Evolutionary conservation across 306 rosid species (phyloP).

Genomic region (Neltuma alba): DNA sequence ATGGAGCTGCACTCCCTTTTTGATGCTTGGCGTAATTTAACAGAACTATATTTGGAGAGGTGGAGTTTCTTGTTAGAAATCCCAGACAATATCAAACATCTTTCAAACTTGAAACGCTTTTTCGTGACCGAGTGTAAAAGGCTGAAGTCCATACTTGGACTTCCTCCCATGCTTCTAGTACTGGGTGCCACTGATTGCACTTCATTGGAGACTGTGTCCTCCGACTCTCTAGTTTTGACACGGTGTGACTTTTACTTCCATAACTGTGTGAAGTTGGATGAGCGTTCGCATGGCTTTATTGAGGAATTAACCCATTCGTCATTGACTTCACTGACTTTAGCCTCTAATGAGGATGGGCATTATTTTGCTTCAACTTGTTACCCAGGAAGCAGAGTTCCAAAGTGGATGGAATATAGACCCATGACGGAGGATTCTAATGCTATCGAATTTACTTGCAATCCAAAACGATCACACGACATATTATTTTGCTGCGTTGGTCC

Average conservation of each 20-base stretch:
- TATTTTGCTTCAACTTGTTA: background rate
- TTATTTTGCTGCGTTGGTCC: background rate
- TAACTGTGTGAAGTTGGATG: background rate
- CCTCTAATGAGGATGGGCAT: fast-evolving
- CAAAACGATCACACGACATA: constrained; percentile 8
- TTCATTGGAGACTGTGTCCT: background rate
- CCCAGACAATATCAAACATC: background rate
- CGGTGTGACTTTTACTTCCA: background rate
- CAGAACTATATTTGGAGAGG: background rate
- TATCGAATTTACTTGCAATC: background rate
- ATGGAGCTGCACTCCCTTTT: background rate
- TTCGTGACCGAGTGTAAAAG: background rate
- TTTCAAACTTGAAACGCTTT: background rate
- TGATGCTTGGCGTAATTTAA: background rate
- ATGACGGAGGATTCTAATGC: background rate
- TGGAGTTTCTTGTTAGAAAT: background rate
- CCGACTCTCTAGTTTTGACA: background rate
- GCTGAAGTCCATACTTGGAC: constrained; percentile 19
- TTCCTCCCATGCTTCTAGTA: background rate
- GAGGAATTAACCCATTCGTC: background rate
- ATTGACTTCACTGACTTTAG: background rate
- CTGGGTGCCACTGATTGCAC: background rate
- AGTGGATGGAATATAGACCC: background rate
- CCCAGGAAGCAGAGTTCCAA: constrained; percentile 3
- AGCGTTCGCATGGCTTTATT: background rate